Evolutionary conservation across 148 eudicot genomes (phyloP), one percentile per base, ranked within the genome.

Genomic region (Simmondsia chinensis): DNA sequence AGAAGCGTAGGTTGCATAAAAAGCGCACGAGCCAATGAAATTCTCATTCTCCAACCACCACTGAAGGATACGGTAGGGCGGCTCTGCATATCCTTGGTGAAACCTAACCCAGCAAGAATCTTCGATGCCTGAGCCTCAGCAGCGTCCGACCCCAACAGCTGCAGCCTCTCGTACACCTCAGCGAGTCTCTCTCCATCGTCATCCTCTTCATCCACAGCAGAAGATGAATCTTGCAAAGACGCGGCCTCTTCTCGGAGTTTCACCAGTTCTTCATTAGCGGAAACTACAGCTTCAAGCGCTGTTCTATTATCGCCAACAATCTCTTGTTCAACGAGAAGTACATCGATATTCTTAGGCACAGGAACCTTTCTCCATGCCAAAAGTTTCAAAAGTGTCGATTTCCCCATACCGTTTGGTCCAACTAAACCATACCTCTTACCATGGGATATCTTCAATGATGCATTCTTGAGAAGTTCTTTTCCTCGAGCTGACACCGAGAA

Each of bases 11-110:
- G 87, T 64, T 79, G 82, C 47, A 79, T 65, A 54, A 79, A 79
- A 17, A 79, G 82, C 24, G 87, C 87, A 44, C 87, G 53, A 12
- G 79, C 87, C 14, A 75, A 31, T 27, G 87, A 79, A 28, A 79
- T 79, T 48, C 82, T 72, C 87, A 79, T 79, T 27, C 87, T 75
- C 87, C 87, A 79, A 7, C 87, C 87, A 35, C 87, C 87, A 63
- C 87, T 79, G n/a, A 79, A 79, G 20, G 82, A 79, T 50, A 53
- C 57, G 9, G 87, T 79, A 33, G 82, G 35, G 8, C 82, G 75
- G 2, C 24, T 76, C 34, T 75, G 82, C 87, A 75, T 79, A 11
- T 69, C 79, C 49, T 75, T 75, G 1, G 87, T 79, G 49, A 79
- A 79, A 21, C 82, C 87, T 24, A 75, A 39, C 8, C 87, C 87